Base-by-base conservation (phyloP, 768 basidiomycete species). In the Coprinopsis cinerea region DNA sequence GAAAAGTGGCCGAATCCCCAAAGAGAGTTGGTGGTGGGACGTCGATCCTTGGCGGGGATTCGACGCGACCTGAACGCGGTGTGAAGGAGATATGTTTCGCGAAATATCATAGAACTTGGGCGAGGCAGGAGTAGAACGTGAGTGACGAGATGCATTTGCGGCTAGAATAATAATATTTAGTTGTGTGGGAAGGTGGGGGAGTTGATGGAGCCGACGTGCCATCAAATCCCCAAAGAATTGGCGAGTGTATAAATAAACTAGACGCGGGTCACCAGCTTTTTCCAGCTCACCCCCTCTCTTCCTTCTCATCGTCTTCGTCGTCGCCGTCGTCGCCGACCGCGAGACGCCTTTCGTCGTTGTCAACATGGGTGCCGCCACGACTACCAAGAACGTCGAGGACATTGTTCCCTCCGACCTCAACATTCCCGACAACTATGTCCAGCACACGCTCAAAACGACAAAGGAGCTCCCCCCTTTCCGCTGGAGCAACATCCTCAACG, bases 371-470 rank as follows among this genome's bases (percentile, higher is more conserved):
- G 26, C 15, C n/a, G 25, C 28, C 24, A 46, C 34, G 20, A 20
- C 53, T 14, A 34, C 42, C 18, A 28, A 2, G 15, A 23, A 36
- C 42, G 53, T 48, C 49, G 58, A 61, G 37, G 64, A 70, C 41
- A 45, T 55, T 47, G 51, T 61, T 27, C 78, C 77, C 44, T 63
- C 66, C 53, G 82, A 83, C 63, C 62, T 76, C 58, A 74, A 79
- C 60, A 81, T 88, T 51, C 84, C 86, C 14, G 87, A 89, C 67
- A 89, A 91, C 73, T 91, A 90, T 59, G 88, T 91, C 62, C 70
- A 81, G 20, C 76, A 85, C 65, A 88, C 83, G 3, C 74, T 91
- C 60, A 79, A 77, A 57, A 82, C 78, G 27, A 73, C 78, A 51
- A 85, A 85, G 60, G 60, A 82, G 2, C 72, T 85, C 10, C 87